Base-by-base conservation (phyloP, 148 eudicot species). In the Camellia lanceoleosa region DNA sequence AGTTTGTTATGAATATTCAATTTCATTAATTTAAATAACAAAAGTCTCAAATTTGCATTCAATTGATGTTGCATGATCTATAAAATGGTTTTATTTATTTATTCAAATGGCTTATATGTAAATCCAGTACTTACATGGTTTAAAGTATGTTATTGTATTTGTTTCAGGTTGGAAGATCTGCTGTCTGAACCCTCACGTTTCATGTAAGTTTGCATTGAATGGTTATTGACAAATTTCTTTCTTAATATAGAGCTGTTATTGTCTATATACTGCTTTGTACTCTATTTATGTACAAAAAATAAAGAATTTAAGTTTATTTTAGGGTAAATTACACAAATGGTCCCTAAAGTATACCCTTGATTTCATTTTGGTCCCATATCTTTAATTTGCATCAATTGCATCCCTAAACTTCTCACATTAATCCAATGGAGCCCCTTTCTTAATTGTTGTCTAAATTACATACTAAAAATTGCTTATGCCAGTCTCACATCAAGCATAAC, bases 1-100 rank as follows among this genome's bases (percentile, higher is more conserved):
- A 88, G 95, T 88, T 74, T 70, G 68, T 81, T 43, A 83, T 19
- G 62, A 23, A 58, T 71, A 20, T 54, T 60, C 63, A 44, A 8
- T 30, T 62, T 61, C 19, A 2, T 20, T 20, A 63, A 18, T 47
- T 63, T 5, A 30, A 46, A 75, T 18, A 2, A 49, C 55, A 61
- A 44, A 5, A 46, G 51, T 74, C 58, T 75, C 70, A 7, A n/a
- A 44, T n/a, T 16, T 18, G 1, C 23, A 0, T 42, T 5, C 14
- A 8, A 58, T 18, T 59, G 0, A 41, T 41, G 5, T 58, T 59
- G 66, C 61, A 23, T 23, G 23, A 23, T 5, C 56, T 0, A 1
- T 46, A 61, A 75, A 64, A 61, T 61, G 38, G 5, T 4, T 60
- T 62, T 19, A 0, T 23, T 23, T 23, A 23, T 23, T 75, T 6